Percentiles rank a stretch among this genome's conserved stretches.
phyloP scores from a whole-genome alignment of 148 eudicot species.

The Silene latifolia region DNA sequence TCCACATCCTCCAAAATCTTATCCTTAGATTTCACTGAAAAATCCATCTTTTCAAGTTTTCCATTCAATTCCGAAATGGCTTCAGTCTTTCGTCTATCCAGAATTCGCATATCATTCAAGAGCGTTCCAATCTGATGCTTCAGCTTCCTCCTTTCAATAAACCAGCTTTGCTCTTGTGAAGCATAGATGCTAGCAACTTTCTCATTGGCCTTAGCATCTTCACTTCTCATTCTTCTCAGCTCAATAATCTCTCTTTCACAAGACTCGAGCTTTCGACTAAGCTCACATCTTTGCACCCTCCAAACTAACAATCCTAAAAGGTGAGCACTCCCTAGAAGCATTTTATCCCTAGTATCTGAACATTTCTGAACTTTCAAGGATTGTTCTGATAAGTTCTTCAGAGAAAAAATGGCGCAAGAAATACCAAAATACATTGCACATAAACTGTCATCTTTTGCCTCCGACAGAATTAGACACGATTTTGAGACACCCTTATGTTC shows the following conservation, averaged over 20 bases:
- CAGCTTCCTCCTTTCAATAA: slow-evolving; percentile 60
- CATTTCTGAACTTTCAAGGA: slow-evolving; percentile 35
- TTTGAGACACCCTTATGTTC: slow-evolving; percentile 41
- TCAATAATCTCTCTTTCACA: slow-evolving; percentile 49
- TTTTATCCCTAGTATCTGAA: slow-evolving; percentile 44
- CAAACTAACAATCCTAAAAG: slow-evolving; percentile 70
- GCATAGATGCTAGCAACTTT: slow-evolving; percentile 81
- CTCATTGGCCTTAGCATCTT: slow-evolving; percentile 90
- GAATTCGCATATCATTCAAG: slow-evolving; percentile 48
- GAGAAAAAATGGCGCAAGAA: slow-evolving; percentile 67
- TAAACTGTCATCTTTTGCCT: slow-evolving; percentile 47
- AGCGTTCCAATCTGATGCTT: slow-evolving; percentile 58
- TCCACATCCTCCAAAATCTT: slow-evolving; percentile 46
- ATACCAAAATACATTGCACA: slow-evolving; percentile 70
- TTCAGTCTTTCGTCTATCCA: slow-evolving; percentile 44
- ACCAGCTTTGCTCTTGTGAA: slow-evolving; percentile 81
- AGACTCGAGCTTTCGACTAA: slow-evolving; percentile 45
- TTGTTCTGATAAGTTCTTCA: slow-evolving; percentile 37
- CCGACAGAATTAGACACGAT: slow-evolving; percentile 28
- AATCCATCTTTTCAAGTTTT: slow-evolving; percentile 50
- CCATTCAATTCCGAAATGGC: slow-evolving; percentile 42
- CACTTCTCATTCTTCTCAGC: slow-evolving; percentile 57
- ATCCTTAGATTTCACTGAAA: slow-evolving; percentile 47
- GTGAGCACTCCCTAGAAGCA: slow-evolving; percentile 62
- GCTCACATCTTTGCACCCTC: slow-evolving; percentile 46